phyloP scores from a whole-genome alignment of 805 yeast genomes.

The Pichia californica region DNA sequence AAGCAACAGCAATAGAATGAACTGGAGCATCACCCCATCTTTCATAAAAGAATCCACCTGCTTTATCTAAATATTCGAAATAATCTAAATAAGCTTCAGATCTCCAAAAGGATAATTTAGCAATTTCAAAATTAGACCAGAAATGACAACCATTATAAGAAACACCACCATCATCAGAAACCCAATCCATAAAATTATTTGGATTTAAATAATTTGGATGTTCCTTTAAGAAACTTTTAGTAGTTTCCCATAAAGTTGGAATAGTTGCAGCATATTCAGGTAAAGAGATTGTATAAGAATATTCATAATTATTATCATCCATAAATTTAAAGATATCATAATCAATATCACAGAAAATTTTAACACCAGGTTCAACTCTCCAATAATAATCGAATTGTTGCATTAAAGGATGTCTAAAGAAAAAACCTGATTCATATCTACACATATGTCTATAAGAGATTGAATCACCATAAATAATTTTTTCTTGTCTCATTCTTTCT shows the following conservation, averaged over 20 bases:
- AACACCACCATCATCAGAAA: constrained; percentile 63
- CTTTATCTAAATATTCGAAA: constrained; percentile 66
- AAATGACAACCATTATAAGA: constrained; percentile 79
- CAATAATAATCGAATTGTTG: constrained; percentile 83
- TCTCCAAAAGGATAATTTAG: constrained; percentile 68
- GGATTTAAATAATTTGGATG: constrained; percentile 55
- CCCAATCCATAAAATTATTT: constrained; percentile 61
- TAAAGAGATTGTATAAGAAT: constrained; percentile 73
- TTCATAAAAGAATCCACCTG: constrained; percentile 91
- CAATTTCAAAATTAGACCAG: constrained; percentile 90
- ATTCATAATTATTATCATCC: constrained; percentile 68
- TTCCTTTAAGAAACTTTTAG: constrained; percentile 51
- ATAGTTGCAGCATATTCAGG: constrained; percentile 71
- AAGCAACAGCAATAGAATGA: constrained; percentile 79
- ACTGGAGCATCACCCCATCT: constrained; percentile 96
- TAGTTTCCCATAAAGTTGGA: constrained; percentile 69
- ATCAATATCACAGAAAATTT: constrained; percentile 74
- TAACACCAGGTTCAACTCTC: constrained; percentile 89
- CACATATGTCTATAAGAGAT: constrained; percentile 85
- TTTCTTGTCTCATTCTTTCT: constrained; percentile 42
- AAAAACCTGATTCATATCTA: constrained; percentile 85
- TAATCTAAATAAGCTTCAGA: constrained; percentile 61
- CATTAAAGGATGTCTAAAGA: constrained; percentile 70
- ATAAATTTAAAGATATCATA: constrained; percentile 77
- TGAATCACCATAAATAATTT: constrained; percentile 59